Base-by-base conservation (phyloP, 371 early-diverging fungal species). In the Lichtheimia ornata region DNA sequence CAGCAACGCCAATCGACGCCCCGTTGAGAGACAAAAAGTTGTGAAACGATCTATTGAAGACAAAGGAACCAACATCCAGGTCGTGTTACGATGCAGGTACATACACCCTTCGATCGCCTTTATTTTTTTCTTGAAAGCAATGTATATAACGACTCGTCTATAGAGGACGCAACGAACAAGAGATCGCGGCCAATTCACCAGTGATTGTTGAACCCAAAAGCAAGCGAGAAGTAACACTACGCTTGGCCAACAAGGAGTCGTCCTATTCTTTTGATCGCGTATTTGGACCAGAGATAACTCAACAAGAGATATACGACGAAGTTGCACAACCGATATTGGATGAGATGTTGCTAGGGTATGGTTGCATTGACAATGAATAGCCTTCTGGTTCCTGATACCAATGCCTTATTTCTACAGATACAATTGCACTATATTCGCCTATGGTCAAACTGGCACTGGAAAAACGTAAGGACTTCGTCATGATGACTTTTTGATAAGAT, bases 341-440 rank as follows among this genome's bases (percentile, higher is more conserved):
- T 9, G 95, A 97, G 72, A 73, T 82, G 24, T 59, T 84, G 18
- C 59, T 66, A 27, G 83, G 84, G 73, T 77, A 73, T 13, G 59
- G 44, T 25, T 25, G 9, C 30, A 30, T 54, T 35, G 28, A 28
- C 22, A 4, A 28, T 28, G 0, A 4, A 35, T 1, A 35, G 5
- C 35, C 0, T 35, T 35, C 11, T 35, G 2, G 35, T 9, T 4
- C 0, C 35, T 35, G 35, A 35, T 22, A 22, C 9, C 35, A 35
- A 35, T 11, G 35, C 4, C 22, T 22, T 28, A 28, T 28, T 35
- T 1, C 2, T 51, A 53, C 47, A 84, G 98, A 5, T 97, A 90
- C 76, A 97, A 95, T 74, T 96, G 97, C 72, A 97, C 97, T 24
- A 90, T 97, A 24, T 95, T 98, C 73, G 97, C 97, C 3, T 98